Conservation (phyloP, 2,329 filamentous ascomycete genomes). For the Blastomyces emzantsi region DNA sequence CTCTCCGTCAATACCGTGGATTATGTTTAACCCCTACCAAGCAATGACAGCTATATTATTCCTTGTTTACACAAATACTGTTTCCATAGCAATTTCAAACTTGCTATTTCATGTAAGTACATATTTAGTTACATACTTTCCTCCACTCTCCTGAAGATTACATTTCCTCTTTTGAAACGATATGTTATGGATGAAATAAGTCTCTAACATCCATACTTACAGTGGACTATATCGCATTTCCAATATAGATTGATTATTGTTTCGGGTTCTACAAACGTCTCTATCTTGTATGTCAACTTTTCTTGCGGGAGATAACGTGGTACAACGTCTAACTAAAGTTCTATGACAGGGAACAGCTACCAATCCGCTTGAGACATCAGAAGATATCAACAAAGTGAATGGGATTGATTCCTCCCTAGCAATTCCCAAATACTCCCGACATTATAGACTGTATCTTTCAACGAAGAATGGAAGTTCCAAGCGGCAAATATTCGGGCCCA, state of each 20-base stretch:
- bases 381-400: conserved; percentile 3
- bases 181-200: not conserved
- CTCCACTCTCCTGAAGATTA: not conserved
- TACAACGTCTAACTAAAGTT: not conserved
- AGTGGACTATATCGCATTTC: not conserved
- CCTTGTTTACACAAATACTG: not conserved
- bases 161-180: not conserved
- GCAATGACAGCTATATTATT: not conserved
- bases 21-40: not conserved
- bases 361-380: not conserved
- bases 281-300: not conserved
- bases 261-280: not conserved
- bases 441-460: not conserved
- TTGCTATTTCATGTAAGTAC: not conserved
- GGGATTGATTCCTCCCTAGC: not conserved
- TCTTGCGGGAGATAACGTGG: too few species aligned
- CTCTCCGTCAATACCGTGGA: not conserved
- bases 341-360: not conserved
- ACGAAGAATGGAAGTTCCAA: not conserved
- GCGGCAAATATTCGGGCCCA: not conserved
- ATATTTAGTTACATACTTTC: not conserved
- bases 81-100: not conserved
- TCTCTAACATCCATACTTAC: not conserved
- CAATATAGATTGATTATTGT: not conserved
- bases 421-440: not conserved